These are phyloP conservation scores for Lachnellula subtilissima DNA, from an alignment of 2,329 filamentous ascomycete species.

Conservation along the genomic window DNA sequence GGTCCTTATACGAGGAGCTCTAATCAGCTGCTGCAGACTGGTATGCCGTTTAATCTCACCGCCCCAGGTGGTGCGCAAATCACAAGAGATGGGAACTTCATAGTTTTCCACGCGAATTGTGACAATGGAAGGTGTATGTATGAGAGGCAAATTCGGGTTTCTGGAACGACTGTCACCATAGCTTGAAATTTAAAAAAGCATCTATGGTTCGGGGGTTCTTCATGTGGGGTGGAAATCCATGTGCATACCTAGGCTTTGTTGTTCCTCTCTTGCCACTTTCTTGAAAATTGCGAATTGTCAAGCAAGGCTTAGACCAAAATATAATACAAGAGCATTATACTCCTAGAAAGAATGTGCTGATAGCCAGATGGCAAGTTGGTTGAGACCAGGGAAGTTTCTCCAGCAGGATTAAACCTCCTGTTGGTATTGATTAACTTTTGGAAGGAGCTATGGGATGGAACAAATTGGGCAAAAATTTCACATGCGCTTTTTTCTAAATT, in stretches of 20 bases:
- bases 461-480: no score
- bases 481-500: no score
- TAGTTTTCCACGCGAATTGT: slow-evolving; percentile 21
- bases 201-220: background rate
- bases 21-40: slow-evolving; percentile 6
- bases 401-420: background rate
- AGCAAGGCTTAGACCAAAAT: no score
- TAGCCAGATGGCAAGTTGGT: background rate
- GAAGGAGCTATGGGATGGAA: no score
- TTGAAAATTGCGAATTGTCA: no score
- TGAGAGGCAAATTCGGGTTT: background rate
- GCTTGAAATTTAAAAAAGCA: background rate
- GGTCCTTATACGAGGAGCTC: slow-evolving; percentile 12
- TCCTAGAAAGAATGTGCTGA: no score
- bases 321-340: no score
- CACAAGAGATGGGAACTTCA: slow-evolving; percentile 3
- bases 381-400: background rate
- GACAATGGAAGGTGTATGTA: slow-evolving; percentile 10
- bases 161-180: background rate
- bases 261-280: no score
- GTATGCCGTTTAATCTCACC: slow-evolving; percentile 9
- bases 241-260: no score
- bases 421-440: background rate
- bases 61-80: slow-evolving; percentile 15
- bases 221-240: background rate